Conservation (phyloP, 768 basidiomycete genomes). For the Mrakia hoshinonis region DNA sequence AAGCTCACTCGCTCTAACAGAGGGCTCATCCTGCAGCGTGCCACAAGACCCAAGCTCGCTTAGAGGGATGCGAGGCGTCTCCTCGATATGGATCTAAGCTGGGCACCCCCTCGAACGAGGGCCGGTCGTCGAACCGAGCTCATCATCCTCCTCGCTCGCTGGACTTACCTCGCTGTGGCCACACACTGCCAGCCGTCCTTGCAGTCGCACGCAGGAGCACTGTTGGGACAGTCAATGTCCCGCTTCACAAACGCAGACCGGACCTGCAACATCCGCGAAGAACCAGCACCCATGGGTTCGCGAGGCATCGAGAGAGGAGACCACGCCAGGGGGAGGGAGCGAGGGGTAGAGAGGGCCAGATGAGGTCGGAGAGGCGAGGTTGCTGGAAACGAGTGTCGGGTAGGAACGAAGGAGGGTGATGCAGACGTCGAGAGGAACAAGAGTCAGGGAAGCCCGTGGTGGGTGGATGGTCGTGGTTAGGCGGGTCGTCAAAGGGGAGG, state of each 20-base stretch:
- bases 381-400: background rate
- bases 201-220: conserved; percentile 22
- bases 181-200: conserved; percentile 15
- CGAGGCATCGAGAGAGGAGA: background rate
- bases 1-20: no score
- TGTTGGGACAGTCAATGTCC: conserved; percentile 25
- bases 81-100: no score
- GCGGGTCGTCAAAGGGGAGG: background rate
- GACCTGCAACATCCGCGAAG: background rate
- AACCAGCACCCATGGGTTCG: background rate
- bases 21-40: background rate
- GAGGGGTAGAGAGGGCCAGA: background rate
- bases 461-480: background rate
- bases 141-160: no score
- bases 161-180: conserved; percentile 23
- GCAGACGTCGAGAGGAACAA: no score
- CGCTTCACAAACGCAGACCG: background rate
- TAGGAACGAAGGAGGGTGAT: background rate
- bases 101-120: no score
- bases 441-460: no score
- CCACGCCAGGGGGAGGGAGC: background rate
- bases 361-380: no score
- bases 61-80: no score
- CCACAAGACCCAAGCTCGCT: no score
- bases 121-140: no score